Percentiles rank a stretch among this genome's conserved stretches.
Evolutionary conservation across 176 grass and related monocot species (phyloP).

Genomic region (Eremochloa ophiuroides): DNA sequence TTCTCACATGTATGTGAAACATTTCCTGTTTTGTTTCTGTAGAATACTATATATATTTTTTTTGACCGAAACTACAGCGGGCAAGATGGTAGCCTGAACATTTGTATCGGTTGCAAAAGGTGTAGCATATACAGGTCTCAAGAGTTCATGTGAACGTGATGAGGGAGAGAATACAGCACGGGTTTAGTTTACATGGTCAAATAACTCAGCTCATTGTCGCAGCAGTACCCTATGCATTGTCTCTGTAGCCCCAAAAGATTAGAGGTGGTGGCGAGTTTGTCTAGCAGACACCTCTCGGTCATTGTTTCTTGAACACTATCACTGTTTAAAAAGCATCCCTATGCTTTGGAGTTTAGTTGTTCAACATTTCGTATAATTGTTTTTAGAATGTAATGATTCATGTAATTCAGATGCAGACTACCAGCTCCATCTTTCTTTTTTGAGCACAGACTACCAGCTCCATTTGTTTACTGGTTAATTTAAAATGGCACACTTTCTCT

Average conservation of each 20-base stretch:
- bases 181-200: neutral
- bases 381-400: neutral
- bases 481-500: neutral
- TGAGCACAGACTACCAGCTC: neutral
- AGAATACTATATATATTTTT: neutral
- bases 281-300: neutral
- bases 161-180: neutral
- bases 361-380: conserved; percentile 6
- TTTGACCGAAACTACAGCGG: neutral
- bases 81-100: neutral
- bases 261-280: neutral
- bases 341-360: neutral
- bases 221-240: neutral
- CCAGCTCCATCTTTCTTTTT: neutral
- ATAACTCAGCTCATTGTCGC: neutral
- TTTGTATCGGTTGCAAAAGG: neutral
- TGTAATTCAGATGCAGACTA: neutral
- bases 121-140: neutral
- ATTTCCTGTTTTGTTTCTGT: conserved; percentile 19
- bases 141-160: neutral
- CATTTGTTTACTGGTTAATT: neutral
- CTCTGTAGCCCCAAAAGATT: neutral
- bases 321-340: neutral
- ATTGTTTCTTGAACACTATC: neutral
- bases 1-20: conserved; percentile 80